A percentile compares a stretch with the other conserved stretches of the same genome.
Evolutionary conservation across 2,329 filamentous ascomycete genomes (phyloP).

Genomic region (Trichoderma simmonsii): DNA sequence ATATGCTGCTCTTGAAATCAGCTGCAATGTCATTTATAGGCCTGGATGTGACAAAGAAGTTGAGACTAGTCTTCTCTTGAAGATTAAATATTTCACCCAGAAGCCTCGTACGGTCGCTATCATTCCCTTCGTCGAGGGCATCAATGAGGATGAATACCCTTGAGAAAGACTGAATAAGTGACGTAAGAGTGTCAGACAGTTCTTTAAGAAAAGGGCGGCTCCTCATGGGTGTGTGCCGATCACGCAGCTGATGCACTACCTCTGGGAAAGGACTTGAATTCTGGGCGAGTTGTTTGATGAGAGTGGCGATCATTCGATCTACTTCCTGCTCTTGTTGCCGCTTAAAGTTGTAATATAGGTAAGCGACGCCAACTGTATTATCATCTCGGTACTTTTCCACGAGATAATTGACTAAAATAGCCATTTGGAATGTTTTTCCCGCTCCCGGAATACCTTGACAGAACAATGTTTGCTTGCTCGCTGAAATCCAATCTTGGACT

Average conservation of each 20-base stretch:
- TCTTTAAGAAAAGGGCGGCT: background rate
- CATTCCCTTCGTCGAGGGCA: constrained; percentile 1
- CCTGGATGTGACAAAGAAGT: too few species aligned
- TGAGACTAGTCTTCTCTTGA: too few species aligned
- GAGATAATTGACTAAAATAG: background rate
- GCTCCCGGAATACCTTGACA: background rate
- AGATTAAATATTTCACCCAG: too few species aligned
- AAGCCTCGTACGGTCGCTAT: background rate
- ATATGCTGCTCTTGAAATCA: too few species aligned
- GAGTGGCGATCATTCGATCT: background rate
- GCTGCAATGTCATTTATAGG: too few species aligned
- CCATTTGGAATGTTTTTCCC: background rate
- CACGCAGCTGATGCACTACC: background rate
- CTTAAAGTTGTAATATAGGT: background rate
- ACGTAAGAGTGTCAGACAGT: background rate
- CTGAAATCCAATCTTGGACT: background rate
- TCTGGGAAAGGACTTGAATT: background rate
- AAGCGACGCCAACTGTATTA: background rate
- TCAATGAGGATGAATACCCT: background rate
- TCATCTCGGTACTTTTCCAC: background rate
- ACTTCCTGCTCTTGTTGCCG: background rate
- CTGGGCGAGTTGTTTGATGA: constrained; percentile 1
- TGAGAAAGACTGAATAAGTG: background rate
- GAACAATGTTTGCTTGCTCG: background rate
- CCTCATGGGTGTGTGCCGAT: background rate